phyloP scores from a whole-genome alignment of 768 basidiomycete genomes.

The Lactarius trivialis region DNA sequence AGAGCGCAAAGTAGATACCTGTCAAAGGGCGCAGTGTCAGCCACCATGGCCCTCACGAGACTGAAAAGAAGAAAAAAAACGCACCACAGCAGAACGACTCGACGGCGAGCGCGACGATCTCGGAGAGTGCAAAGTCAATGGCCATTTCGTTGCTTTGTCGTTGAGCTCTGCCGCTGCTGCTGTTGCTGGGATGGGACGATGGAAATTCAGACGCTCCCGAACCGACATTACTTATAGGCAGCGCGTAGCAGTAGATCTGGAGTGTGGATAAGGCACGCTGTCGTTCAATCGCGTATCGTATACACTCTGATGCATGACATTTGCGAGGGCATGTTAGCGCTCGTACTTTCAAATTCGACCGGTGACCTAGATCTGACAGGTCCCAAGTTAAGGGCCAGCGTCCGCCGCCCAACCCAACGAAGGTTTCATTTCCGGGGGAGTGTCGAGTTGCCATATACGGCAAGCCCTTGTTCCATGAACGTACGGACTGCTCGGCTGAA shows the following conservation, averaged over 20 bases:
- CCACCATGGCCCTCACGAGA: not conserved
- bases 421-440: constrained; percentile 13
- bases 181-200: constrained; percentile 6
- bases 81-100: constrained; percentile 21
- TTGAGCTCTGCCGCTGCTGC: not conserved
- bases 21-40: not conserved
- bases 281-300: not conserved
- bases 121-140: constrained; percentile 18
- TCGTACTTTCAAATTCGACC: not conserved
- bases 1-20: constrained; percentile 17
- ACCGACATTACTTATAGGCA: not conserved
- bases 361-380: constrained; percentile 5
- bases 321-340: not conserved
- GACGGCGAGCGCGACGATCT: constrained; percentile 16
- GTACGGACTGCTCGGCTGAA: not conserved
- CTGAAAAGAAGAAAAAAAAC: not conserved
- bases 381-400: not conserved
- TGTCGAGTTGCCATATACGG: constrained; percentile 5
- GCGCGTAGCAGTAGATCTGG: not conserved
- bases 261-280: constrained; percentile 5
- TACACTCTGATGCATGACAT: too few relatives aligned
- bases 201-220: not conserved
- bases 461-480: constrained; percentile 9
- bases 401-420: not conserved
- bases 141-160: constrained; percentile 7